Evolutionary conservation across 2,329 filamentous ascomycete species (phyloP).

Genomic region (Penicillium sp.): DNA sequence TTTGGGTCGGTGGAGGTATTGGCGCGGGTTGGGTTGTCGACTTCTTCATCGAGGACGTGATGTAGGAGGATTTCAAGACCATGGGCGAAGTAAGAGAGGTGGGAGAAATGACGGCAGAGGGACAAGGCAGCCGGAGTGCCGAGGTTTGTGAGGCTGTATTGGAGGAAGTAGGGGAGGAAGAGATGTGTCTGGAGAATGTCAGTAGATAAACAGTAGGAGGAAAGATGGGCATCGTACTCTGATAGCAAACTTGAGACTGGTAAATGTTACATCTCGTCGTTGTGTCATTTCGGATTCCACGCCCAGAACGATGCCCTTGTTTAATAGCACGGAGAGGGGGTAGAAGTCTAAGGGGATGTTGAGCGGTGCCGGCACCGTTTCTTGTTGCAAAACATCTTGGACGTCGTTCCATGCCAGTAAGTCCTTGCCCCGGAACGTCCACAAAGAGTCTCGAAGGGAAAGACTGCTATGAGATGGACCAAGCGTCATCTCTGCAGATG

Average conservation of each 20-base stretch:
- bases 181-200: constrained; percentile 78
- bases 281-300: constrained; percentile 93
- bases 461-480: constrained; percentile 48
- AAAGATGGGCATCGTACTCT: constrained; percentile 58
- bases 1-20: constrained; percentile 27
- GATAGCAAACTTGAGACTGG: constrained; percentile 82
- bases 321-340: constrained; percentile 80
- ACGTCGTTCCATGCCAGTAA: constrained; percentile 88
- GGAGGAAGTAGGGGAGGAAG: constrained; percentile 84
- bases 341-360: constrained; percentile 91
- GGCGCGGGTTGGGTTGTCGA: constrained; percentile 58
- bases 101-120: constrained; percentile 79
- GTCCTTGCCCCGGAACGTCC: constrained; percentile 87
- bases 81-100: constrained; percentile 88
- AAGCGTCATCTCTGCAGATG: constrained; percentile 47
- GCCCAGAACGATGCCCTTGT: constrained; percentile 85
- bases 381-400: constrained; percentile 73
- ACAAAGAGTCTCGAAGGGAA: constrained; percentile 79
- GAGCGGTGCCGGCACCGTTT: constrained; percentile 71
- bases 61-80: constrained; percentile 89
- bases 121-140: constrained; percentile 77
- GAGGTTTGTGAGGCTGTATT: constrained; percentile 71
- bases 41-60: constrained; percentile 90
- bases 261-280: constrained; percentile 84
- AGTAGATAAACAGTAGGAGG: constrained; percentile 10